Base-by-base conservation (phyloP, 1,284 basidiomycete genomes). In the Moesziomyces aphidis region DNA sequence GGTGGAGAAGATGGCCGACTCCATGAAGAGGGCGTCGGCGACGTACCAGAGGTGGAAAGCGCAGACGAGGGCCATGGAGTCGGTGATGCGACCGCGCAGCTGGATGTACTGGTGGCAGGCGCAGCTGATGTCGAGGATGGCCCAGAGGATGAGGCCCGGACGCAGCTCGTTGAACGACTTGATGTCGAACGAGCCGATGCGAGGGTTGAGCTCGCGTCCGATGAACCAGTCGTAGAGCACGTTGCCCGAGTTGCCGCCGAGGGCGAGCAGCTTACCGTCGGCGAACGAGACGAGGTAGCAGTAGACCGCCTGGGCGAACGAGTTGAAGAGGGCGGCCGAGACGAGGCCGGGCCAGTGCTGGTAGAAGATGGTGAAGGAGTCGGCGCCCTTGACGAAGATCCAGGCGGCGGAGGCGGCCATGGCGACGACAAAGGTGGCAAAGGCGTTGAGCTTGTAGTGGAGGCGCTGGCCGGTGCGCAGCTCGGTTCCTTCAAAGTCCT, bases 151-250 rank as follows among this genome's bases (percentile, higher is more conserved):
- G 59, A 99, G 89, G 15, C 96, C 97, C 0, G 96, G 97, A 39
- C 97, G 90, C 11, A 84, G 77, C 73, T 84, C 83, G 76, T 87
- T 98, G 89, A 99, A 99, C 0, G 92, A 92, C 86, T 99, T 99
- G 89, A 99, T 89, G 84, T 99, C 97, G 67, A 98, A 92, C 15
- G 89, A 90, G 45, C 92, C 92, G 62, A 94, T 90, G 34, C 88
- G 85, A 0, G 97, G 96, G 86, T 99, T 99, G 55, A 99, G 88
- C 82, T 95, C 93, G 58, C 97, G 92, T 28, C 97, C 97, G 76
- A 99, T 95, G 87, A 91, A 99, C 88, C 94, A 99, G 85, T 99
- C 95, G 85, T 97, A 98, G 69, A 97, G 89, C 57, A 89, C 85
- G 84, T 93, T 93, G 34, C 93, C 93, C 28, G 90, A 90, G 87